Evolutionary conservation across 345 rosid species (phyloP), one percentile per base, ranked within the genome.

Genomic region (Linum lewisii): DNA sequence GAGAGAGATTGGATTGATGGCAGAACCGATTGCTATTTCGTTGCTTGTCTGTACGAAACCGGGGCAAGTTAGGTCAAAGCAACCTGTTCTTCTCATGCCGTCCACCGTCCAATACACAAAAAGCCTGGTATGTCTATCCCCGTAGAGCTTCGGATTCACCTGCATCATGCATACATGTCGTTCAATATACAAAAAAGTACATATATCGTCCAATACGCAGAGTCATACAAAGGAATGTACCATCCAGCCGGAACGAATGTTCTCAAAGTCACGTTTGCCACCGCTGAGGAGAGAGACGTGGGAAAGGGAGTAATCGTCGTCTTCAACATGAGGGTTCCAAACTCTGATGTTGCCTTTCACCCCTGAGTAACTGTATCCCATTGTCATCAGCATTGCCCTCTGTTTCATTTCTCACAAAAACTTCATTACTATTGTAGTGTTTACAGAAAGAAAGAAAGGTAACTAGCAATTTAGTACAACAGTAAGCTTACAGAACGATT

Each of bases 1-100:
- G 1, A 67, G 70, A 0, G 90, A 75, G 52, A 81, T 54, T 11
- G 84, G 84, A 59, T 72, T 70, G 57, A 83, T 79, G 56, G 85
- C 79, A 5, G 84, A 79, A 1, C 85, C 84, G 36, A 83, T 74
- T 19, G 84, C 85, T 51, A 83, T 67, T 58, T 83, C 79, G 7
- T 21, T 58, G 74, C 77, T 83, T 1, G 79, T 79, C 61, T 81
- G 89, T 65, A 83, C 76, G 44, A 83, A 83, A 20, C 85, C 85
- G 4, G 85, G 82, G 55, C 85, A 83, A 16, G 74, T 77, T 26
- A 81, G 73, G 68, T 83, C 88, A 36, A 81, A 83, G 59, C 85
- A 83, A 2, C 89, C 88, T 0, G 88, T 81, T 59, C 10, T 63
- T 38, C 71, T 78, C 3, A 79, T 69, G 0, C 66, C 77, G 66